These are phyloP conservation scores for Paraphoma sp. DNA, from an alignment of 2,329 filamentous ascomycete species.

Conservation along the genomic window DNA sequence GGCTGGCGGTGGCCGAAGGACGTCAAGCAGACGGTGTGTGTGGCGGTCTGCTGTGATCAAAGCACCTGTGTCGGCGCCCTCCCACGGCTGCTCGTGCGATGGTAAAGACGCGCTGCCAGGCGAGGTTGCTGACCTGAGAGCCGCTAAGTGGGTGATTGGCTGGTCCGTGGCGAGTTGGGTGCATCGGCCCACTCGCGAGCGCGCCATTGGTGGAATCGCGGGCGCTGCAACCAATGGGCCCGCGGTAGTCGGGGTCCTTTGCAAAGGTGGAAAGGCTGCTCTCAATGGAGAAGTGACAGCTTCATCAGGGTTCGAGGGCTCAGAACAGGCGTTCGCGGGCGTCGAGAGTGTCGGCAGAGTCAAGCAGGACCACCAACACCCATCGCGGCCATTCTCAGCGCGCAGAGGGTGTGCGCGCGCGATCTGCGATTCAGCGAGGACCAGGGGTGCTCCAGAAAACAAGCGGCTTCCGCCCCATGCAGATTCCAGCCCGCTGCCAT, in stretches of 20 bases:
- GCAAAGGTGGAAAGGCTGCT: background rate
- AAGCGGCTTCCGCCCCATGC: conserved; percentile 36
- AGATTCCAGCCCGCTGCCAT: conserved; percentile 13
- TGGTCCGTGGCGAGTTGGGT: background rate
- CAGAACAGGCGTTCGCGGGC: background rate
- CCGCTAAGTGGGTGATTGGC: conserved; percentile 2
- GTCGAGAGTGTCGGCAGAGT: background rate
- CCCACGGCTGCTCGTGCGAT: background rate
- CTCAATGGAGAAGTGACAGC: background rate
- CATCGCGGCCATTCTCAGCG: background rate
- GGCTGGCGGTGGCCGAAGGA: no score
- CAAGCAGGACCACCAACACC: background rate
- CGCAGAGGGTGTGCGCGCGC: background rate
- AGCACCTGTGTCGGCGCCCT: background rate
- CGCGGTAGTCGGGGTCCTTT: background rate
- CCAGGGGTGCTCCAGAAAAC: conserved; percentile 23
- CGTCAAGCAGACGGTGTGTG: no score
- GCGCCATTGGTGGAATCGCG: conserved; percentile 1
- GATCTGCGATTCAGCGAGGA: conserved; percentile 41
- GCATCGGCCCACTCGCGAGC: background rate
- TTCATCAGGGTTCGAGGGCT: background rate
- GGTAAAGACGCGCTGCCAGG: background rate
- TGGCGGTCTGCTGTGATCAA: background rate
- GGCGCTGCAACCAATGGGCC: background rate
- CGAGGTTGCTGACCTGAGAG: conserved; percentile 1